Conservation (phyloP, 2,329 filamentous ascomycete species). For the Aureobasidium sp. region DNA sequence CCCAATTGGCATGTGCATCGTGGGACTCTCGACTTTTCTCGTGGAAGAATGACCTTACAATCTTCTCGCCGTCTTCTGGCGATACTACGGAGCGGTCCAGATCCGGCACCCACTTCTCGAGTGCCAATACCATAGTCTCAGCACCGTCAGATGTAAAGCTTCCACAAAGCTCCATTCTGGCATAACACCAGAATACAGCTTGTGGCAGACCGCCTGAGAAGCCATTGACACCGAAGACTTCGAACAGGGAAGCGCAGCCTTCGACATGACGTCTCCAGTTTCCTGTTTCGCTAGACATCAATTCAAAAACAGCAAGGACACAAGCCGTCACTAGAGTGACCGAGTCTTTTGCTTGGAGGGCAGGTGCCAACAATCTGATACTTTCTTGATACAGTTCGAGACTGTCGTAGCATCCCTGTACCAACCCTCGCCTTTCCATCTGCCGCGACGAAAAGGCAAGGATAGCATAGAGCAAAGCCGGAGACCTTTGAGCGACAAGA, state of each 20-base stretch:
- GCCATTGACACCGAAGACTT: slow-evolving; percentile 12
- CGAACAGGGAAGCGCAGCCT: slow-evolving; percentile 10
- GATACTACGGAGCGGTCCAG: background rate
- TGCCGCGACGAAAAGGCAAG: slow-evolving; percentile 14
- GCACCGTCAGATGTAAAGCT: slow-evolving; percentile 6
- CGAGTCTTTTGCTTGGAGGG: slow-evolving; percentile 9
- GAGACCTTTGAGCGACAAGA: slow-evolving; percentile 7
- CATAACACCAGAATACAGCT: slow-evolving; percentile 9
- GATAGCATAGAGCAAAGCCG: slow-evolving; percentile 12
- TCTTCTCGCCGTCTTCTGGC: background rate
- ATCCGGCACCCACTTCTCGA: slow-evolving; percentile 4
- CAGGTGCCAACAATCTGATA: slow-evolving; percentile 8
- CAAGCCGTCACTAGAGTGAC: slow-evolving; percentile 8
- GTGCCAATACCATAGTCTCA: slow-evolving; percentile 3
- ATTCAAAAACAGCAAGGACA: slow-evolving; percentile 7
- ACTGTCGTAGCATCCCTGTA: slow-evolving; percentile 11
- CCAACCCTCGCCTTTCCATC: slow-evolving; percentile 7
- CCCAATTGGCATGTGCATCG: slow-evolving; percentile 14
- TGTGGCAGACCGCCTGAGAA: slow-evolving; percentile 12
- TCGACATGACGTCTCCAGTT: slow-evolving; percentile 18
- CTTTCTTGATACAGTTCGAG: slow-evolving; percentile 15
- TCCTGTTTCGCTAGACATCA: slow-evolving; percentile 13
- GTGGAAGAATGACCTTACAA: background rate
- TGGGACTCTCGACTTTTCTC: background rate
- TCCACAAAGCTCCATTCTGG: background rate